Conservation (phyloP, 495 filamentous ascomycete species). For the Articulospora tetracladia region DNA sequence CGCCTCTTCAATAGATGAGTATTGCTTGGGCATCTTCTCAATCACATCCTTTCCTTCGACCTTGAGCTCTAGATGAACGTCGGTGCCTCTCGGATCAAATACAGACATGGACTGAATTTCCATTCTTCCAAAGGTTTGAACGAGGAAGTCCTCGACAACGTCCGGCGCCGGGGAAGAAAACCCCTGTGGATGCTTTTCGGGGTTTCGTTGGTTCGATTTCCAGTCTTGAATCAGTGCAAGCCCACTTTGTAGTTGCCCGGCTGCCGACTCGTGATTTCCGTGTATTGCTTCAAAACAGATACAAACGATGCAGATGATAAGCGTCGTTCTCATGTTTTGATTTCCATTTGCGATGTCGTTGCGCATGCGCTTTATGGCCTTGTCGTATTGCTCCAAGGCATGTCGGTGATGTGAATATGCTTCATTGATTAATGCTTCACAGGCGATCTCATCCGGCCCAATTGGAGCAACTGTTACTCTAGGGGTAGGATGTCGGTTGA, state of each 20-base stretch:
- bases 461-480: not conserved
- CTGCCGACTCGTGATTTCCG: slow-evolving; percentile 17
- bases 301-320: slow-evolving; percentile 16
- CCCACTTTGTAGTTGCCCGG: slow-evolving; percentile 13
- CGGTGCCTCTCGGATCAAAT: slow-evolving; percentile 3
- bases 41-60: slow-evolving; percentile 9
- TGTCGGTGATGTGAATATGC: slow-evolving; percentile 11
- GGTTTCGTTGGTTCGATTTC: slow-evolving; percentile 1
- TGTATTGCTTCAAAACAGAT: slow-evolving; percentile 18
- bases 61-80: slow-evolving; percentile 3
- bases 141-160: slow-evolving; percentile 16
- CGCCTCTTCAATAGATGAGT: slow-evolving; percentile 7
- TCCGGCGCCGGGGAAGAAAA: slow-evolving; percentile 13
- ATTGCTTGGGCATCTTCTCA: slow-evolving; percentile 10
- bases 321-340: slow-evolving; percentile 12
- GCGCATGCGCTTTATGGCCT: slow-evolving; percentile 11
- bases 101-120: slow-evolving; percentile 19
- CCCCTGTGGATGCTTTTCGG: slow-evolving; percentile 7
- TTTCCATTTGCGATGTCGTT: slow-evolving; percentile 5
- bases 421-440: not conserved
- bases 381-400: slow-evolving; percentile 16
- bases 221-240: slow-evolving; percentile 22
- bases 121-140: slow-evolving; percentile 17
- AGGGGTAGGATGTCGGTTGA: not conserved
- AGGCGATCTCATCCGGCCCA: not conserved